These are phyloP conservation scores for Acanthamoeba royreba DNA, from an alignment of 208 protist genomes.

Conservation along the genomic window DNA sequence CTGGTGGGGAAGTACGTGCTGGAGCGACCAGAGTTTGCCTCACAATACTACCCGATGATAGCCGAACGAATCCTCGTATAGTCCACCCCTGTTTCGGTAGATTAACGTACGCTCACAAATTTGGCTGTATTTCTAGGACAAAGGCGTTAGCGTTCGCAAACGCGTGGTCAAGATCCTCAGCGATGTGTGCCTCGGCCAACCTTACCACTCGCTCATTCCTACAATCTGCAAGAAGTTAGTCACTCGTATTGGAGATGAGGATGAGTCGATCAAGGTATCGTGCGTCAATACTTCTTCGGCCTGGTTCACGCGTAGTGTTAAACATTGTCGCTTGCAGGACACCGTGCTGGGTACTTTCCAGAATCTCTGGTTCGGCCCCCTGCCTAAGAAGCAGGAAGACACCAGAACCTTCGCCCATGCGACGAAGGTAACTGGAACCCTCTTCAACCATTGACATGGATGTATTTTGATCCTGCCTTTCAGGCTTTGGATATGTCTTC, in stretches of 20 bases:
- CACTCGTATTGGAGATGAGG: background rate
- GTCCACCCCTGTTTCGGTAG: too few relatives aligned
- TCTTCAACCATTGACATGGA: too few relatives aligned
- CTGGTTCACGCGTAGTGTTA: background rate
- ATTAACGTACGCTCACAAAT: too few relatives aligned
- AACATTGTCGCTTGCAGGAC: background rate
- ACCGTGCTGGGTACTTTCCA: conserved; percentile 30
- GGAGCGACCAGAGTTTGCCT: conserved; percentile 23
- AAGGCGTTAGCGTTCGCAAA: conserved; percentile 32
- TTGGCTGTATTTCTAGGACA: conserved; percentile 38
- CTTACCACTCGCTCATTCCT: background rate
- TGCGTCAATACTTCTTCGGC: background rate
- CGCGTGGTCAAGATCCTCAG: conserved; percentile 39
- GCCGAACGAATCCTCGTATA: conserved; percentile 39
- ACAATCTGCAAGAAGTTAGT: conserved; percentile 46
- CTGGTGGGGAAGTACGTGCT: conserved; percentile 38
- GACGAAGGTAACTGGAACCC: too few relatives aligned
- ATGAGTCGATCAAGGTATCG: background rate
- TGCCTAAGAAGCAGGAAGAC: background rate
- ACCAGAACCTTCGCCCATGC: too few relatives aligned
- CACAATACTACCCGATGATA: conserved; percentile 40
- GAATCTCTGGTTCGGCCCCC: conserved; percentile 11
- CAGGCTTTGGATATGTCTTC: background rate
- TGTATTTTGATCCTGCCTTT: background rate
- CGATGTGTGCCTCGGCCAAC: conserved; percentile 28